Base-by-base conservation (phyloP, 306 rosid genomes). In the Erythrophleum fordii region DNA sequence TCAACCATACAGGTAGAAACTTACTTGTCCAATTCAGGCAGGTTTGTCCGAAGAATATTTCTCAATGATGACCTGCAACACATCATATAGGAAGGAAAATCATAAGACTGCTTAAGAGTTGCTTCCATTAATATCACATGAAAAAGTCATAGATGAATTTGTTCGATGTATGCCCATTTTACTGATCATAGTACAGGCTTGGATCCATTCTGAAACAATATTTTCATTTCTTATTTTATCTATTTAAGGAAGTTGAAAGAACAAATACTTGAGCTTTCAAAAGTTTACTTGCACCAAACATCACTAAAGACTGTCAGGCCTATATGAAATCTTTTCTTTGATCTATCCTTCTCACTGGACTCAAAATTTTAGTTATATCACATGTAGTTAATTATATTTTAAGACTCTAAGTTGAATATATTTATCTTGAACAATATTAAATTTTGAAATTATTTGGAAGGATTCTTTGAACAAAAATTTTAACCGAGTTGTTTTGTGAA, bases 21-120 rank as follows among this genome's bases (percentile, higher is more conserved):
- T 75, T 86, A 80, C 85, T 86, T 86, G 49, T 86, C 87, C 85
- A 86, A 60, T 82, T 70, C 84, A 29, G 89, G 86, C 42, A 86
- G 64, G 34, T 86, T 81, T 16, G 89, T 77, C 60, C 77, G n/a
- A 80, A 31, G 89, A 73, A 70, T 80, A 83, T 69, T 76, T 77
- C 61, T 83, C 83, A 53, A 86, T 80, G 51, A 86, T 72, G 10
- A 82, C 84, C 89, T 86, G 64, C 78, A 86, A 79, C 34, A 60
- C 29, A 78, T 37, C 62, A 58, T 14, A 31, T 77, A 59, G 1
- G 26, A n/a, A 28, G 23, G 70, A 80, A 76, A 34, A 17, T 58
- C 31, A 76, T 45, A 13, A 75, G 29, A 73, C 10, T 53, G 48
- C 29, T 45, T 26, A 42, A 39, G 1, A 49, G 53, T 70, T 49